Conservation (phyloP, 768 basidiomycete genomes). For the Termitomyces titanicus region DNA sequence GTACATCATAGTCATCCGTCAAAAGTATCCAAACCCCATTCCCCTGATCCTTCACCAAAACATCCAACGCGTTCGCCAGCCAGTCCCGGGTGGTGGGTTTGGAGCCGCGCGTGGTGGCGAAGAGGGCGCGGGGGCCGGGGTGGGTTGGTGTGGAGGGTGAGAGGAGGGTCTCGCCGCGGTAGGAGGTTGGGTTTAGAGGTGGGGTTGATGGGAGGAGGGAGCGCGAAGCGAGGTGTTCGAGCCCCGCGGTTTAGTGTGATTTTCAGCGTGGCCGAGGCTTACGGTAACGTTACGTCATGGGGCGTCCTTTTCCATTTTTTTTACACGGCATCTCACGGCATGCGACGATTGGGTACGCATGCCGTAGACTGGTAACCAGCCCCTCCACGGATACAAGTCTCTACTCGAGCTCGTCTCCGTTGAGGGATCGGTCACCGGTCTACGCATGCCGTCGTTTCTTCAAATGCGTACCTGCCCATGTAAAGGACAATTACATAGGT, state of each 20-base stretch:
- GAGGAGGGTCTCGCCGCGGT: conserved; percentile 46
- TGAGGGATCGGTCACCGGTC: no score
- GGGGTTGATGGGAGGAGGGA: conserved; percentile 26
- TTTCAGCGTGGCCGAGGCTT: no score
- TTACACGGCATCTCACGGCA: no score
- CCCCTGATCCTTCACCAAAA: conserved; percentile 27
- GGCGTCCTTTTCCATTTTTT: no score
- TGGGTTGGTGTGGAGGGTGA: conserved; percentile 31
- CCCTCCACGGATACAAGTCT: no score
- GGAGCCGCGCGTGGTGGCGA: conserved; percentile 46
- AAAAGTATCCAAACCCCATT: conserved; percentile 44
- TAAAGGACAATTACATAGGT: no score
- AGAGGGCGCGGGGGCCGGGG: conserved; percentile 35
- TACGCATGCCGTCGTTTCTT: no score
- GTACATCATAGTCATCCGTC: conserved; percentile 45
- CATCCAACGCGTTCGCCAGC: conserved; percentile 50
- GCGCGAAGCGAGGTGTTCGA: conserved; percentile 27
- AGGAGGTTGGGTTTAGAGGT: conserved; percentile 12
- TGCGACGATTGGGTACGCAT: no score
- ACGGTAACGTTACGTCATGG: no score
- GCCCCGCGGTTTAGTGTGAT: conserved; percentile 29
- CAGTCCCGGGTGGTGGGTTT: conserved; percentile 33
- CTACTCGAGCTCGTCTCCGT: no score
- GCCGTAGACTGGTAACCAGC: no score
- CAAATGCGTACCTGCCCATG: no score